Percentiles rank a stretch among this genome's conserved stretches.
Conservation (phyloP, 192 early-diverging fungal species). For the Coemansia sp. region DNA sequence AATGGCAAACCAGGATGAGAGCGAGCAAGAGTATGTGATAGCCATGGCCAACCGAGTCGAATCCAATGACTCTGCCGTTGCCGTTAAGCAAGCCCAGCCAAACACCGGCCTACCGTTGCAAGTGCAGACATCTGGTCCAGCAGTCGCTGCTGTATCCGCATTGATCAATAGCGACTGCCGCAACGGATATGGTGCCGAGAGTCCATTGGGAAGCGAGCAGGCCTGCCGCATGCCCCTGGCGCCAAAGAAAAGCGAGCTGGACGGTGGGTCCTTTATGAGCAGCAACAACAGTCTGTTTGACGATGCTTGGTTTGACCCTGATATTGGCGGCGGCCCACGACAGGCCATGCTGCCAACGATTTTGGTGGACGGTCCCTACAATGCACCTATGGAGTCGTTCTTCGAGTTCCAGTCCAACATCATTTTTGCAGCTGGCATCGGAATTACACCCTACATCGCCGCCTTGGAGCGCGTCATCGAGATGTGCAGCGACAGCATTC, state of each 20-base stretch:
- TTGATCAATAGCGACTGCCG: slow-evolving; percentile 3
- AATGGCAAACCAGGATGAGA: slow-evolving; percentile 13
- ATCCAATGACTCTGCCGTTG: slow-evolving; percentile 31
- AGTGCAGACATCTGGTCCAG: neutral
- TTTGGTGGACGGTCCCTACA: slow-evolving; percentile 75
- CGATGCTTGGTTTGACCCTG: slow-evolving; percentile 35
- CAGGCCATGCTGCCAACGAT: slow-evolving; percentile 55
- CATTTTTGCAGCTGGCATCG: slow-evolving; percentile 76
- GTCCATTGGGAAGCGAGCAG: slow-evolving; percentile 22
- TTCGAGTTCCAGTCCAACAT: slow-evolving; percentile 71
- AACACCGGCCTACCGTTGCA: neutral
- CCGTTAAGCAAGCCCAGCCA: neutral
- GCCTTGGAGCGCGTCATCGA: slow-evolving; percentile 42
- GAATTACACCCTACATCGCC: slow-evolving; percentile 68
- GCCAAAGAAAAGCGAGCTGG: slow-evolving; percentile 35
- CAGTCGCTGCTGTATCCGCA: neutral
- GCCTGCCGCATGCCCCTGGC: slow-evolving; percentile 21
- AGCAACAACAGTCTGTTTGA: slow-evolving; percentile 39
- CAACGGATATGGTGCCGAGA: slow-evolving; percentile 9
- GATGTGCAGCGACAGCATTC: slow-evolving; percentile 33
- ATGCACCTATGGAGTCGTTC: slow-evolving; percentile 69
- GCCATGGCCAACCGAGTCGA: slow-evolving; percentile 37
- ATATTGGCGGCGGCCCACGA: slow-evolving; percentile 2
- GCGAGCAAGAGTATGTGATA: slow-evolving; percentile 36
- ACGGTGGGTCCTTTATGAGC: slow-evolving; percentile 23